Conservation (phyloP, 75 land plant genomes). For the Pinus albicaulis region DNA sequence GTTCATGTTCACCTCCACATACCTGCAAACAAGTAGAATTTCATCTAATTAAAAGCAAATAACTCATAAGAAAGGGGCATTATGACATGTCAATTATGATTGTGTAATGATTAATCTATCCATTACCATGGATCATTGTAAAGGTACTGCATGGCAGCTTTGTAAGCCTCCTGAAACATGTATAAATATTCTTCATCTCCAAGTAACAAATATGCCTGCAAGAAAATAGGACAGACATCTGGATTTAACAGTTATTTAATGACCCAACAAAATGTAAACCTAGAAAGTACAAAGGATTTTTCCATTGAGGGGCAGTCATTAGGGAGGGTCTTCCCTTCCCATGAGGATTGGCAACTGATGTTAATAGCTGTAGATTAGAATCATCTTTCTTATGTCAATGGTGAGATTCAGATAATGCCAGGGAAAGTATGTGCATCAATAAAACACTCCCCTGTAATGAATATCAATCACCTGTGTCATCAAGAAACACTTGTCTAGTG, state of each 20-base stretch:
- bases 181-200: slow-evolving; percentile 97
- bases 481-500: too few relatives aligned
- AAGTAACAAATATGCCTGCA: slow-evolving; percentile 87
- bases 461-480: too few relatives aligned
- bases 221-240: slow-evolving; percentile 1
- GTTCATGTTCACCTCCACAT: slow-evolving; percentile 99
- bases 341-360: too few relatives aligned
- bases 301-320: too few relatives aligned
- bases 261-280: background rate
- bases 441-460: too few relatives aligned
- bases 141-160: slow-evolving; percentile 89
- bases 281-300: background rate
- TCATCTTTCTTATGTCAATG: background rate
- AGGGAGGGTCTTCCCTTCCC: too few relatives aligned
- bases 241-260: slow-evolving; percentile 1
- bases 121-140: slow-evolving; percentile 91
- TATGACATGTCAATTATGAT: background rate
- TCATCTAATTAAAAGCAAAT: slow-evolving; percentile 1
- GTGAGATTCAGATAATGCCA: background rate
- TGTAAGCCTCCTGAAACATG: slow-evolving; percentile 95
- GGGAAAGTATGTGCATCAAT: too few relatives aligned
- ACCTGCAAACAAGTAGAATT: slow-evolving; percentile 48
- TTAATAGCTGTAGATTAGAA: background rate
- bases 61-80: background rate
- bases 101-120: background rate